Evolutionary conservation across 495 filamentous ascomycete genomes (phyloP), one percentile per base, ranked within the genome.

Genomic region (Penicillium psychrofluorescens): DNA sequence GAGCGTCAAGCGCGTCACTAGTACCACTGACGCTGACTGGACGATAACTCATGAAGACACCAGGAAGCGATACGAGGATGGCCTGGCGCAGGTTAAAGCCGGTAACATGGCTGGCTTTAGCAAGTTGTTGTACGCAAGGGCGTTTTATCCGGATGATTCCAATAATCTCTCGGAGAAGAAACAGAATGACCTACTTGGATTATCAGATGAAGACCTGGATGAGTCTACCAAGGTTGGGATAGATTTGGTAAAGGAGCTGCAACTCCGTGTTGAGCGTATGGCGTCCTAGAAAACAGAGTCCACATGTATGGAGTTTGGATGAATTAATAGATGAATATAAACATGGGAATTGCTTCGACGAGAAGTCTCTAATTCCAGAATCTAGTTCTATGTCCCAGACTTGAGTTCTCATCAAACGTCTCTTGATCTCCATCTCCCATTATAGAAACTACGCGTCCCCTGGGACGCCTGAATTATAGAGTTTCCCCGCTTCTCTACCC

Each of bases 141-240:
- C 60, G 0, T 83, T 83, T 44, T 75, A 52, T 36, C 65, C 64
- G 7, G 64, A 69, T 16, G 68, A 55, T 11, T 40, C 51, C 0
- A 64, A 63, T 14, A 55, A 77, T 22, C 62, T 49, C 38, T 61
- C 65, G 38, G 53, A 22, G 12, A 66, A 50, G 37, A 49, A 45
- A 16, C 59, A 64, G 22, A 84, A 83, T 57, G 66, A 63, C 27
- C 40, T 68, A 34, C 56, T 84, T 39, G 75, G 69, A 0, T 49
- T 85, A 55, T 68, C 71, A 15, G 60, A 69, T 51, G 81, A 84
- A 64, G 70, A 69, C 44, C 37, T 85, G 45, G 79, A 81, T 59
- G 75, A 76, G 49, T 45, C 53, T 29, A 80, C 77, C 9, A 60
- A 57, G 56, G 39, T 38, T 10, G 69, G 66, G 8, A 51, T 78